A percentile compares a stretch with the other conserved stretches of the same genome.
phyloP scores from a whole-genome alignment of 2,329 filamentous ascomycete species.

The Setomelanomma holmii region DNA sequence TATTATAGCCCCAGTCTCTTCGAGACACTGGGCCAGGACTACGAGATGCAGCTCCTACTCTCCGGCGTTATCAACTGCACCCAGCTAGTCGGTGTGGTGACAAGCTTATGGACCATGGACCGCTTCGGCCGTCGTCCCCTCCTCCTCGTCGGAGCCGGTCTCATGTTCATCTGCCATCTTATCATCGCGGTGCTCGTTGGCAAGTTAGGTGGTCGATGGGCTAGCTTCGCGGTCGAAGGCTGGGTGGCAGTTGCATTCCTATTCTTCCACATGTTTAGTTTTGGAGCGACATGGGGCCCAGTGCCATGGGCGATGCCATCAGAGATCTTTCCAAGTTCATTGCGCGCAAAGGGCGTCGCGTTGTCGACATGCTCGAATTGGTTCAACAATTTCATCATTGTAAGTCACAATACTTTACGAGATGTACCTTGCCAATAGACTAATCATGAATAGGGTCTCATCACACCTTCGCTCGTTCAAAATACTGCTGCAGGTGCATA shows the following conservation, averaged over 20 bases:
- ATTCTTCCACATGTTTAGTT: conserved; percentile 69
- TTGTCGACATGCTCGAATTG: conserved; percentile 70
- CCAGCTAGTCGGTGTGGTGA: conserved; percentile 52
- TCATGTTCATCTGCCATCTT: conserved; percentile 61
- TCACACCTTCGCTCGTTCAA: conserved; percentile 69
- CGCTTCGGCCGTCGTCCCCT: conserved; percentile 50
- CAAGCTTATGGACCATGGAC: conserved; percentile 53
- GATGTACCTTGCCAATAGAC: not conserved
- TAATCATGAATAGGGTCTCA: conserved; percentile 56
- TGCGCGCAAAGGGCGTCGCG: conserved; percentile 69
- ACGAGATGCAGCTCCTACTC: conserved; percentile 63
- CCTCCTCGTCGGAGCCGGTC: conserved; percentile 51
- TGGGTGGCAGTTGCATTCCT: conserved; percentile 66
- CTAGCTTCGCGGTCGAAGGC: conserved; percentile 58
- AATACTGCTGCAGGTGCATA: conserved; percentile 59
- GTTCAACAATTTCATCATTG: conserved; percentile 68
- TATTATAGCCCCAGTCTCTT: conserved; percentile 70
- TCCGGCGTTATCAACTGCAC: conserved; percentile 68
- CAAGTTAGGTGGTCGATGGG: conserved; percentile 60
- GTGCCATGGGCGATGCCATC: conserved; percentile 58
- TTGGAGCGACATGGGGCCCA: conserved; percentile 66
- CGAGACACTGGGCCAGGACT: conserved; percentile 64
- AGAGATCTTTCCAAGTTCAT: conserved; percentile 69
- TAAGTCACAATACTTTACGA: conserved; percentile 16
- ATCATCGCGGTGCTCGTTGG: conserved; percentile 64